Evolutionary conservation across 1,284 basidiomycete genomes (phyloP).

Genomic region (Rhodotorula sp.): DNA sequence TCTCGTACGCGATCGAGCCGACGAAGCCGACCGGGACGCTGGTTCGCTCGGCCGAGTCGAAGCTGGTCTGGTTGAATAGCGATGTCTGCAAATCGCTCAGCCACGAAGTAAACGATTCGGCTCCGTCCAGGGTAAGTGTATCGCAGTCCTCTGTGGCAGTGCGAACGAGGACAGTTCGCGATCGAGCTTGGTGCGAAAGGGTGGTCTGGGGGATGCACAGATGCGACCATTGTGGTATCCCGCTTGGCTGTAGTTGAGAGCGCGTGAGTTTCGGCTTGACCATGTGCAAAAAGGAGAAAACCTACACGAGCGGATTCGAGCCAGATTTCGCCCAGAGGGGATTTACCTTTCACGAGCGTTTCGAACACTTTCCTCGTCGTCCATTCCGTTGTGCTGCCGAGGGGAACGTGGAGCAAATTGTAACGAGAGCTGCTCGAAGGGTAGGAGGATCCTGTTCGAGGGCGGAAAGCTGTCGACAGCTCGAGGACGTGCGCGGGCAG

Average conservation of each 20-base stretch:
- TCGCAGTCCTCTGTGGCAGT: neutral
- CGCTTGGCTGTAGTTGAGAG: conserved; percentile 17
- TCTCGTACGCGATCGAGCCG: conserved; percentile 58
- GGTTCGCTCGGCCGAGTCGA: neutral
- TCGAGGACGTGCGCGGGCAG: conserved; percentile 17
- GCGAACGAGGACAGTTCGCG: neutral
- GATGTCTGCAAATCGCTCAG: neutral
- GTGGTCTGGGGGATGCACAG: conserved; percentile 22
- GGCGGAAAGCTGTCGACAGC: conserved; percentile 17
- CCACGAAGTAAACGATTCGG: neutral
- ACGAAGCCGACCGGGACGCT: conserved; percentile 51
- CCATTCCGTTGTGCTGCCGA: conserved; percentile 33
- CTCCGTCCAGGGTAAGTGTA: neutral
- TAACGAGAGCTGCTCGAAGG: neutral
- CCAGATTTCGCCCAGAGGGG: conserved; percentile 53
- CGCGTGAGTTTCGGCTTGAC: rapidly evolving
- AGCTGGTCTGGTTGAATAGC: neutral
- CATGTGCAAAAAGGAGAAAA: neutral
- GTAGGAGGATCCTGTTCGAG: neutral
- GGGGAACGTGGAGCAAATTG: conserved; percentile 13
- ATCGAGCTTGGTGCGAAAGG: conserved; percentile 16
- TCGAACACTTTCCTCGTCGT: conserved; percentile 51
- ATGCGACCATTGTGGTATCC: conserved; percentile 34
- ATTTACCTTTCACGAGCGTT: conserved; percentile 46
- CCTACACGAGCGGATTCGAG: conserved; percentile 51